Percentiles rank a stretch among this genome's conserved stretches.
Evolutionary conservation across 1,284 basidiomycete genomes (phyloP).

Genomic region (Trametes versicolor): DNA sequence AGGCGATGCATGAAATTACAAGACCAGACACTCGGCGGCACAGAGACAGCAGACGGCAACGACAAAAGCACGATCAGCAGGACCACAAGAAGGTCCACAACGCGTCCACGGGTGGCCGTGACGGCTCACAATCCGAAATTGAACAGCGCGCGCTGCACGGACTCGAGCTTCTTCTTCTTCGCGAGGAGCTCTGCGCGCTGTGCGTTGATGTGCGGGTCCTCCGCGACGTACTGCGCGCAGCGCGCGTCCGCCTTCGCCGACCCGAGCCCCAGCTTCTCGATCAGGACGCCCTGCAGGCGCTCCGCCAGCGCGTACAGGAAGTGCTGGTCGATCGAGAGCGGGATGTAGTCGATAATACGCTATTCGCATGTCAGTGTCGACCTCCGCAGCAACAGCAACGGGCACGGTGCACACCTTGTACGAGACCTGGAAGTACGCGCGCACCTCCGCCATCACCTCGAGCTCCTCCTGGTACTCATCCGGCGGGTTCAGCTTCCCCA

Average conservation of each 20-base stretch:
- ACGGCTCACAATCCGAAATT: conserved; percentile 43
- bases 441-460: conserved; percentile 59
- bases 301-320: conserved; percentile 52
- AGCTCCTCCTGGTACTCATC: conserved; percentile 59
- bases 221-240: conserved; percentile 52
- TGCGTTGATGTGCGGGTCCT: conserved; percentile 50
- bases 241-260: conserved; percentile 46
- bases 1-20: too few species aligned
- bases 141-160: conserved; percentile 46
- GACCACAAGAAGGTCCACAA: not conserved
- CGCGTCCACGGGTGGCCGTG: too few species aligned
- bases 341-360: conserved; percentile 60
- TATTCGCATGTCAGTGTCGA: conserved; percentile 30
- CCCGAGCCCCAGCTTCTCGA: conserved; percentile 52
- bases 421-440: conserved; percentile 60
- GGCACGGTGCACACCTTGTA: conserved; percentile 50
- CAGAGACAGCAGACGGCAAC: too few species aligned
- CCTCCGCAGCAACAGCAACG: not conserved
- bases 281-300: conserved; percentile 49
- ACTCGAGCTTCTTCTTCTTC: conserved; percentile 45
- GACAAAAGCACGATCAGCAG: not conserved
- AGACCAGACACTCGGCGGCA: not conserved
- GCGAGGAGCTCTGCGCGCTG: conserved; percentile 48
- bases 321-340: conserved; percentile 55
- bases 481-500: conserved; percentile 49